Conservation (phyloP, 2,329 filamentous ascomycete genomes). For the Endocalyx cinctus region DNA sequence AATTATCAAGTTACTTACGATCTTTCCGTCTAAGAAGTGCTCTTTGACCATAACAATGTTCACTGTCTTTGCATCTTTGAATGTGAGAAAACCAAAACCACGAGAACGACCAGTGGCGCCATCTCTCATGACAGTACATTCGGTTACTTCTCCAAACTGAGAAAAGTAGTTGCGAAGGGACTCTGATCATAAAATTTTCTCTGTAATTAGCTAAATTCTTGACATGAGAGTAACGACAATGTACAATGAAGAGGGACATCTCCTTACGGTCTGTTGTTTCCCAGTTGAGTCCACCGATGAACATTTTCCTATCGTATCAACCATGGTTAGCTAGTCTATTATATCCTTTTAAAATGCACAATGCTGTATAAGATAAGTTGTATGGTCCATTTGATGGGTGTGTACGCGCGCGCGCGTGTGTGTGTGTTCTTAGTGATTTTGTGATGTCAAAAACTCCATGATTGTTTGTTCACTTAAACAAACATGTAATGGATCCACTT, state of each 20-base stretch:
- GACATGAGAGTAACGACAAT: constrained; percentile 1
- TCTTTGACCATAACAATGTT: constrained; percentile 99
- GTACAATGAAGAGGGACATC: not conserved
- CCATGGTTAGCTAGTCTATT: constrained; percentile 15
- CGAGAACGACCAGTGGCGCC: constrained; percentile 88
- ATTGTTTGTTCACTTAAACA: constrained; percentile 15
- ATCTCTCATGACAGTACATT: constrained; percentile 99
- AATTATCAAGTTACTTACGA: constrained; percentile 57
- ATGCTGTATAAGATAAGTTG: too few relatives aligned
- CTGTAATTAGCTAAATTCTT: constrained; percentile 15
- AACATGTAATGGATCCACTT: constrained; percentile 14
- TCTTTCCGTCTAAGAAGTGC: constrained; percentile 96
- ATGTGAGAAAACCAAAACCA: constrained; percentile 96
- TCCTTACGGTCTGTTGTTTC: constrained; percentile 94
- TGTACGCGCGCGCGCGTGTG: too few relatives aligned
- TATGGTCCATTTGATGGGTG: too few relatives aligned
- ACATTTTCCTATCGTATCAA: constrained; percentile 82
- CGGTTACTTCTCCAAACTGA: constrained; percentile 93
- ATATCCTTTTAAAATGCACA: too few relatives aligned
- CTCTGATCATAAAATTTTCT: constrained; percentile 56
- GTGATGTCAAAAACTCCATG: too few relatives aligned
- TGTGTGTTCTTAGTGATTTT: too few relatives aligned
- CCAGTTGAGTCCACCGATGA: constrained; percentile 98
- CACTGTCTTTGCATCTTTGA: constrained; percentile 95
- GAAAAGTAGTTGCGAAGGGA: constrained; percentile 96